Percentiles rank a stretch among this genome's conserved stretches.
These are phyloP conservation scores for Diversispora eburnea DNA, from an alignment of 192 early-diverging fungal species.

Conservation along the genomic window DNA sequence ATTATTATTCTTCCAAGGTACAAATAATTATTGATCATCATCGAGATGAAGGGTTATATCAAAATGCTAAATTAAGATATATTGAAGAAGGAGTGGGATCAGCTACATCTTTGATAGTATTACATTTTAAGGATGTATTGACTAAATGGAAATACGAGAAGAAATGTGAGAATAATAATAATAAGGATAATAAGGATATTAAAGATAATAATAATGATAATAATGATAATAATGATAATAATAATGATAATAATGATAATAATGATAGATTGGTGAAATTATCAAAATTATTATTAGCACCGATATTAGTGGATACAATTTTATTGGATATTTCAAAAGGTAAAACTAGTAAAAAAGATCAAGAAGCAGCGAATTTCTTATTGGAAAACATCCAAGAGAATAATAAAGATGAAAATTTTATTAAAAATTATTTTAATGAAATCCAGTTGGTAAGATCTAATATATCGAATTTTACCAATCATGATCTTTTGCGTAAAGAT, in stretches of 20 bases:
- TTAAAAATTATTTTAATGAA: slow-evolving; percentile 35
- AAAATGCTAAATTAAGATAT: slow-evolving; percentile 40
- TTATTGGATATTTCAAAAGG: slow-evolving; percentile 41
- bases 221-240: slow-evolving; percentile 24
- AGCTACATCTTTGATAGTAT: slow-evolving; percentile 50
- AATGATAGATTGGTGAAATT: slow-evolving; percentile 35
- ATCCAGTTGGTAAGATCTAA: slow-evolving; percentile 57
- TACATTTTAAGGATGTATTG: slow-evolving; percentile 32
- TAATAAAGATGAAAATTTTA: slow-evolving; percentile 13
- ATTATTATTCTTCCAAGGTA: slow-evolving; percentile 36
- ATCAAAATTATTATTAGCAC: slow-evolving; percentile 48
- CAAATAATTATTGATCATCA: slow-evolving; percentile 71
- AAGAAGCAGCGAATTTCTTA: slow-evolving; percentile 40
- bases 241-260: neutral
- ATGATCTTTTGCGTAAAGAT: slow-evolving; percentile 64
- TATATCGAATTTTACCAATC: slow-evolving; percentile 41
- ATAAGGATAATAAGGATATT: neutral
- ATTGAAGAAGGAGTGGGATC: slow-evolving; percentile 61
- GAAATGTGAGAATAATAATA: neutral
- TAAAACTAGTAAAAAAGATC: slow-evolving; percentile 49
- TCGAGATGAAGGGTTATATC: slow-evolving; percentile 54
- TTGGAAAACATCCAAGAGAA: slow-evolving; percentile 17
- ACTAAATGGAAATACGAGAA: neutral
- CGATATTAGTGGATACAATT: slow-evolving; percentile 69
- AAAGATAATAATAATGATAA: slow-evolving; percentile 26